A percentile compares a stretch with the other conserved stretches of the same genome.
phyloP scores from a whole-genome alignment of 1,284 basidiomycete species.

The Cutaneotrichosporon sp. region DNA sequence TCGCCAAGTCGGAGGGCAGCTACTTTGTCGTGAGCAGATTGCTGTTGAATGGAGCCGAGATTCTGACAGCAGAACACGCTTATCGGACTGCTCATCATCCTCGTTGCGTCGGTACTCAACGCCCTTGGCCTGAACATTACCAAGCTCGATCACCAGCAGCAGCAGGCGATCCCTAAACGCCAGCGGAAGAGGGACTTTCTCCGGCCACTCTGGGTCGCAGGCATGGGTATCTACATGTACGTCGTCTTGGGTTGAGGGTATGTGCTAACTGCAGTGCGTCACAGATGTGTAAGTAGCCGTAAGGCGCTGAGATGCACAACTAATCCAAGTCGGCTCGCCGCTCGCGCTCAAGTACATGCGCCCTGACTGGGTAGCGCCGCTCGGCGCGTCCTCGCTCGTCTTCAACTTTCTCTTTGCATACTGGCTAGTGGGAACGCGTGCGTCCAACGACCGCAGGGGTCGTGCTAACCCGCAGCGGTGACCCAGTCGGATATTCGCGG shows the following conservation, averaged over 20 bases:
- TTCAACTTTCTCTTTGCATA: conserved; percentile 50
- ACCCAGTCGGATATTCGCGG: conserved; percentile 45
- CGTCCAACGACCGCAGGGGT: conserved; percentile 16
- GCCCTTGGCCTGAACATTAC: conserved; percentile 48
- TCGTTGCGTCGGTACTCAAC: conserved; percentile 42
- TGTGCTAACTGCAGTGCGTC: conserved; percentile 34
- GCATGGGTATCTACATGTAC: conserved; percentile 49
- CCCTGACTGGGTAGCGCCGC: conserved; percentile 49
- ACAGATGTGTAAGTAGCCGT: conserved; percentile 38
- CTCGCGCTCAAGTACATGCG: conserved; percentile 46
- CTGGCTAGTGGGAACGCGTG: conserved; percentile 48
- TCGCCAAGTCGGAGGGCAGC: conserved; percentile 21
- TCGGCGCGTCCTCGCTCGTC: conserved; percentile 44
- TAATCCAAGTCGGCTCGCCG: conserved; percentile 43
- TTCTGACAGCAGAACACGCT: conserved; percentile 41
- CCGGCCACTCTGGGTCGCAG: conserved; percentile 45
- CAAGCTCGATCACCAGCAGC: conserved; percentile 46
- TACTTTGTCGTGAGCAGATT: conserved; percentile 20
- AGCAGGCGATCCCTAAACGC: conserved; percentile 37
- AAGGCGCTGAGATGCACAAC: not conserved
- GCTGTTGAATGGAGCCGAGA: not conserved
- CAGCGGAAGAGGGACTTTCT: conserved; percentile 41
- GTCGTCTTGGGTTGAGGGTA: conserved; percentile 7
- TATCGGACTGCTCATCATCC: conserved; percentile 47
- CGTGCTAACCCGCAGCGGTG: conserved; percentile 30